phyloP scores from a whole-genome alignment of 2,329 filamentous ascomycete genomes.

The Stachybotrys chartarum region DNA sequence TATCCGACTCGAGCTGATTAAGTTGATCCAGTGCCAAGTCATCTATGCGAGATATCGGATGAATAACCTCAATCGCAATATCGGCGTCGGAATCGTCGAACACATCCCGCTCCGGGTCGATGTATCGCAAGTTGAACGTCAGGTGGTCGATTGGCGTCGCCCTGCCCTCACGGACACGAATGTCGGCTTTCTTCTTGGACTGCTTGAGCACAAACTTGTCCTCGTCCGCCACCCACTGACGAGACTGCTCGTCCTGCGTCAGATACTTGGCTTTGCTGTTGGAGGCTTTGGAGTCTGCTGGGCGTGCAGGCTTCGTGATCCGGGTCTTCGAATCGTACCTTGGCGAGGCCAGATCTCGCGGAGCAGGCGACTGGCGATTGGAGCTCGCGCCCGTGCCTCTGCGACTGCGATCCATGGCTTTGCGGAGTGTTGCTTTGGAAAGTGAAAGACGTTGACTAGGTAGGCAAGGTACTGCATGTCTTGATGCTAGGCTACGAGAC shows the following conservation, averaged over 20 bases:
- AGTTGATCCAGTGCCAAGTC: slow-evolving; percentile 61
- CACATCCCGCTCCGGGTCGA: slow-evolving; percentile 76
- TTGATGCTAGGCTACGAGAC: too few species aligned
- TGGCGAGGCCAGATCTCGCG: slow-evolving; percentile 46
- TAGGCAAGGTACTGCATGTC: too few species aligned
- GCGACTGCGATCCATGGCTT: not conserved
- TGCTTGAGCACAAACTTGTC: slow-evolving; percentile 95
- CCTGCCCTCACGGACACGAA: slow-evolving; percentile 83
- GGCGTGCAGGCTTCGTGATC: slow-evolving; percentile 44
- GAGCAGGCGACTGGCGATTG: slow-evolving; percentile 13
- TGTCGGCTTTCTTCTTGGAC: slow-evolving; percentile 95
- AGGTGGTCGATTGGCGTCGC: slow-evolving; percentile 92
- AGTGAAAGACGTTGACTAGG: too few species aligned
- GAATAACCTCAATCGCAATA: slow-evolving; percentile 64
- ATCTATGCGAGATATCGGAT: slow-evolving; percentile 76
- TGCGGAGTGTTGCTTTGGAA: not conserved
- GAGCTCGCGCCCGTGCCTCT: not conserved
- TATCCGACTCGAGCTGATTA: slow-evolving; percentile 72
- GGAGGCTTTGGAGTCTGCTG: slow-evolving; percentile 17
- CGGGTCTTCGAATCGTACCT: slow-evolving; percentile 48
- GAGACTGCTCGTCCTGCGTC: slow-evolving; percentile 70
- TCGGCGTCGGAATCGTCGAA: slow-evolving; percentile 82
- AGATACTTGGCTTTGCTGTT: slow-evolving; percentile 38
- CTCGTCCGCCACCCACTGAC: slow-evolving; percentile 85
- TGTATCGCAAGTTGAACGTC: slow-evolving; percentile 80